phyloP scores from a whole-genome alignment of 768 basidiomycete species.

The Dendrothele bispora region DNA sequence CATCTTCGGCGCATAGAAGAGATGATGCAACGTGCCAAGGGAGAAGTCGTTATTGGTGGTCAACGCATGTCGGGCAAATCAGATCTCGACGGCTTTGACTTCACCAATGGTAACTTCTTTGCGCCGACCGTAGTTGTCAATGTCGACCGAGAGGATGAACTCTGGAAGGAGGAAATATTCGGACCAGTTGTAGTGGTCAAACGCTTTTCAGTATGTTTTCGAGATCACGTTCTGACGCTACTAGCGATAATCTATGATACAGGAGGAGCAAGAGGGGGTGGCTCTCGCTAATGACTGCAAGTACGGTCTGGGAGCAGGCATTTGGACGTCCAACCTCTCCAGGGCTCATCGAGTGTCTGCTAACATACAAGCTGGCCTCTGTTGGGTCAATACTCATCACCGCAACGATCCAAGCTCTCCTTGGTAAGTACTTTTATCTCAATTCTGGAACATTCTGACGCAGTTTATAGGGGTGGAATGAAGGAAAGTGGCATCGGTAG shows the following conservation, averaged over 20 bases:
- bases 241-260: too few species aligned
- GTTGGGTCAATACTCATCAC: conserved; percentile 90
- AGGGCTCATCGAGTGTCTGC: conserved; percentile 74
- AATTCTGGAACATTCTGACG: not conserved
- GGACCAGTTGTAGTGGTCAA: conserved; percentile 81
- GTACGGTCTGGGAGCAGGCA: conserved; percentile 79
- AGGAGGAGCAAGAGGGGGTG: conserved; percentile 69
- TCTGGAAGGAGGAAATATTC: conserved; percentile 86
- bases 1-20: conserved; percentile 66
- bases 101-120: conserved; percentile 73
- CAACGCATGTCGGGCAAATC: conserved; percentile 62
- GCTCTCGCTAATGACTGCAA: conserved; percentile 71
- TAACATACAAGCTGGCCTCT: conserved; percentile 70
- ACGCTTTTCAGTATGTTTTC: conserved; percentile 40
- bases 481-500: conserved; percentile 86
- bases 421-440: conserved; percentile 50
- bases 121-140: conserved; percentile 75
- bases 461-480: conserved; percentile 74
- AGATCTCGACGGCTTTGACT: conserved; percentile 67
- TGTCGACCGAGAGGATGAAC: conserved; percentile 52
- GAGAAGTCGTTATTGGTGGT: conserved; percentile 64
- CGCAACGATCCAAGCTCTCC: conserved; percentile 88
- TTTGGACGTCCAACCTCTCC: conserved; percentile 79
- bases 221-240: too few species aligned
- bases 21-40: conserved; percentile 48